phyloP scores from a whole-genome alignment of 192 early-diverging fungal genomes.

The Chytriomyces sp. region DNA sequence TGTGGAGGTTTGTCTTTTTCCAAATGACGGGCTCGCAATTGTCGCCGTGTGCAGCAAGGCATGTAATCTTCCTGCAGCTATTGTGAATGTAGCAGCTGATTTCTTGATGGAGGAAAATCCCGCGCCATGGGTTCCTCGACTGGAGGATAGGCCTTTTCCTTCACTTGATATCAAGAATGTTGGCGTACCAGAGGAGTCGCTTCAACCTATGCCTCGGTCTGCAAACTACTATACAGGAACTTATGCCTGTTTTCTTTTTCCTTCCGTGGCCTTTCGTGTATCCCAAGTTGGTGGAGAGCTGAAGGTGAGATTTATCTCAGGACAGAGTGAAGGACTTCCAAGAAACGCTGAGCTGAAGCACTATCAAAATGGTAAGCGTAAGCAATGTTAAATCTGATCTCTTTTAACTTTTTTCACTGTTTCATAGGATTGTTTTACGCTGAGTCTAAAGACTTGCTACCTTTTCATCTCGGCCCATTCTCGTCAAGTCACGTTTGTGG shows the following conservation, averaged over 20 bases:
- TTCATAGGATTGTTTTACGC: conserved; percentile 11
- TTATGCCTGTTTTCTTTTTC: neutral
- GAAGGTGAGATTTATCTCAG: conserved; percentile 6
- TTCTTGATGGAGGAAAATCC: conserved; percentile 21
- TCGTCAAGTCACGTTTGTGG: neutral
- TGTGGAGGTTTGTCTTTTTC: conserved; percentile 20
- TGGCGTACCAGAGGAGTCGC: too few relatives aligned
- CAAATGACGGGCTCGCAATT: conserved; percentile 17
- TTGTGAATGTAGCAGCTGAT: conserved; percentile 26
- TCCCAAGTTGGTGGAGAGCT: neutral
- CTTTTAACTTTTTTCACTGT: neutral
- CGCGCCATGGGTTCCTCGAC: conserved; percentile 22
- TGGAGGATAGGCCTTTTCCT: conserved; percentile 12
- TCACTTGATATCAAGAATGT: neutral
- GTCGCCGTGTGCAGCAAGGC: conserved; percentile 2
- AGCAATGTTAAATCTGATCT: neutral
- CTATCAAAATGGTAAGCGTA: conserved; percentile 13
- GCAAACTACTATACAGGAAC: conserved; percentile 15
- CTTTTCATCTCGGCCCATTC: neutral
- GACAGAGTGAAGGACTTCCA: conserved; percentile 11
- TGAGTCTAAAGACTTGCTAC: neutral
- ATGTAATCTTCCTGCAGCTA: conserved; percentile 6
- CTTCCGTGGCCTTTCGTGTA: conserved; percentile 15
- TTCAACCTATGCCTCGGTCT: conserved; percentile 10
- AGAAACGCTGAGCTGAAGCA: neutral